phyloP scores from a whole-genome alignment of 805 yeast genomes.

The Metschnikowia similis region DNA sequence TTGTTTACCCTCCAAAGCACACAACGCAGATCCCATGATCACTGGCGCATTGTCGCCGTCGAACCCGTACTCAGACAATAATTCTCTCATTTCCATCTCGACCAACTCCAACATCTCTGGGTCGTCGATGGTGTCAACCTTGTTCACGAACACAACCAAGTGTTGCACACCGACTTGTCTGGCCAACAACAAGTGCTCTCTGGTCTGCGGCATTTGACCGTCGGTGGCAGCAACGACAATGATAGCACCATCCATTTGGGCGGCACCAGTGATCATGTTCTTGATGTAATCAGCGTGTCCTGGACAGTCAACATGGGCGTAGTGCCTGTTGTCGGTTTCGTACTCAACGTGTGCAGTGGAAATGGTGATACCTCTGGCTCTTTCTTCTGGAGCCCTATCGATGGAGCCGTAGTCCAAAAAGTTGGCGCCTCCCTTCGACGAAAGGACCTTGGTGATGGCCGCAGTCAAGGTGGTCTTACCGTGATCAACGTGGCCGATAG shows the following conservation, averaged over 20 bases:
- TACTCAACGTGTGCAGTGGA: conserved; percentile 98
- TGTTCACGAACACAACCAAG: conserved; percentile 96
- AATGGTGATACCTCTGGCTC: conserved; percentile 98
- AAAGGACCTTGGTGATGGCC: conserved; percentile 92
- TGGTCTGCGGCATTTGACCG: conserved; percentile 99
- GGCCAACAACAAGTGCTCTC: conserved; percentile 96
- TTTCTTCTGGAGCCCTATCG: conserved; percentile 98
- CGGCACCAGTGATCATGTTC: conserved; percentile 99
- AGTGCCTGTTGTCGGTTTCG: conserved; percentile 91
- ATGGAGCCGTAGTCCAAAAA: conserved; percentile 91
- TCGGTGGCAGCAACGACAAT: conserved; percentile 99
- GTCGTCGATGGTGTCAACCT: conserved; percentile 96
- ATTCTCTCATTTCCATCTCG: conserved; percentile 99
- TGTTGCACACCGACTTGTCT: conserved; percentile 99
- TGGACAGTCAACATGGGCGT: conserved; percentile 97
- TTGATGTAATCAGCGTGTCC: conserved; percentile 99
- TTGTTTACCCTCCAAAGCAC: conserved; percentile 84
- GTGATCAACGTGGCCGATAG: conserved; percentile 98
- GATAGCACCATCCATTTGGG: conserved; percentile 99
- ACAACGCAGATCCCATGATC: conserved; percentile 96
- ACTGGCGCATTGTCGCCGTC: conserved; percentile 99
- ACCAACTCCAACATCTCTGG: conserved; percentile 99
- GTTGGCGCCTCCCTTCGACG: conserved; percentile 85
- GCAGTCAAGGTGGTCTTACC: conserved; percentile 98
- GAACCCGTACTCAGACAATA: conserved; percentile 84